phyloP scores from a whole-genome alignment of 805 yeast genomes.

The Sugiyamaella boreocaroliniensis region DNA sequence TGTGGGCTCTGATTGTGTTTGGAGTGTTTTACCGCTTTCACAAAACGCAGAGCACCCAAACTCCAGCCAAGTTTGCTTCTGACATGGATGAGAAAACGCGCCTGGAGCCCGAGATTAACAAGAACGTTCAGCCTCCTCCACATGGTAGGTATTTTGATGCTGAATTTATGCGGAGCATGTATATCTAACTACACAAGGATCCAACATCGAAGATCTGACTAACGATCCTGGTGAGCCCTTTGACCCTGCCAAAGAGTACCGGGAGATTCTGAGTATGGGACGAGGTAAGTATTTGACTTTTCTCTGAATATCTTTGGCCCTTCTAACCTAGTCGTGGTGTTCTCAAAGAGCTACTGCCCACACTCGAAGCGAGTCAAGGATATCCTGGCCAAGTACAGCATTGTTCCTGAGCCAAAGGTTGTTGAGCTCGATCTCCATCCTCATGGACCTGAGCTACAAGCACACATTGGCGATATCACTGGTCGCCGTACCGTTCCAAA shows the following conservation, averaged over 20 bases:
- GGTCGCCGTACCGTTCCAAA: conserved; percentile 91
- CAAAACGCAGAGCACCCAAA: conserved; percentile 21
- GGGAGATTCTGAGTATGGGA: conserved; percentile 49
- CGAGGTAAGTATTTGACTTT: conserved; percentile 34
- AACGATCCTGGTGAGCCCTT: conserved; percentile 31
- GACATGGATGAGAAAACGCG: conserved; percentile 14
- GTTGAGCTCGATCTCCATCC: conserved; percentile 80
- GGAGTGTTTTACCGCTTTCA: conserved; percentile 32
- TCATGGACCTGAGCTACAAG: conserved; percentile 70
- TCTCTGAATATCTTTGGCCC: not conserved
- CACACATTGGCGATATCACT: conserved; percentile 56
- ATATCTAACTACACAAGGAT: conserved; percentile 1
- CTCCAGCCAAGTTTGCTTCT: conserved; percentile 9
- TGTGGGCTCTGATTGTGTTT: conserved; percentile 32
- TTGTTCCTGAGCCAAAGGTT: conserved; percentile 63
- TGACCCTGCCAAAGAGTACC: conserved; percentile 48
- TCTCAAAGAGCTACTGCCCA: conserved; percentile 56
- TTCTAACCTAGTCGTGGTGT: conserved; percentile 32
- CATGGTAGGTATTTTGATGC: not conserved
- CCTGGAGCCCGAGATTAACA: conserved; percentile 9
- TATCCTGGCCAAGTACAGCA: conserved; percentile 57
- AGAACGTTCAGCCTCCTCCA: conserved; percentile 3
- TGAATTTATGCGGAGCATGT: not conserved
- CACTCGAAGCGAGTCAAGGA: conserved; percentile 66
- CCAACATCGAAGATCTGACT: conserved; percentile 19